These are phyloP conservation scores for Carex pumila DNA, from an alignment of 176 grass and related monocot genomes.

Conservation along the genomic window DNA sequence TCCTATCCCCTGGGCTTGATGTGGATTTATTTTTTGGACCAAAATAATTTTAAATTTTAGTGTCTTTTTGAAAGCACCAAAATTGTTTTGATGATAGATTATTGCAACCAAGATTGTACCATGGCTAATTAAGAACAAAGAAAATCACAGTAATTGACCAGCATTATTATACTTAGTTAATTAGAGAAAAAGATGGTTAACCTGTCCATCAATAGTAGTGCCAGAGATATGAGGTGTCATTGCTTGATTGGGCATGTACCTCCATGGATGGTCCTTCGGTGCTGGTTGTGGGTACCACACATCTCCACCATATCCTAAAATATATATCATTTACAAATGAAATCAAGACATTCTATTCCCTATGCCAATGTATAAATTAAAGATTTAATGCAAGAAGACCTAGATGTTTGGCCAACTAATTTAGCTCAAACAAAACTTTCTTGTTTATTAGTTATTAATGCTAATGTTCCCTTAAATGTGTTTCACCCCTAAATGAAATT, in stretches of 20 bases:
- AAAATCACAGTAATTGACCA: background rate
- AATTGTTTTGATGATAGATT: background rate
- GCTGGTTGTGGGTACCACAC: constrained; percentile 89
- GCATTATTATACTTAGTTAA: background rate
- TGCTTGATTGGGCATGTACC: constrained; percentile 90
- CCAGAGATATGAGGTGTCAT: constrained; percentile 89
- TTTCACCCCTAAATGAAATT: background rate
- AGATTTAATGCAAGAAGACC: background rate
- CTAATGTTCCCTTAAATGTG: background rate
- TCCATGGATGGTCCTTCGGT: constrained; percentile 80
- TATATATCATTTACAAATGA: background rate
- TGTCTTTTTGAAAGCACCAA: background rate
- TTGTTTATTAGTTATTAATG: background rate
- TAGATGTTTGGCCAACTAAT: background rate
- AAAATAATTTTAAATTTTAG: background rate
- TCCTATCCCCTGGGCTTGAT: background rate
- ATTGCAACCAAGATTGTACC: background rate
- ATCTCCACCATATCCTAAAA: constrained; percentile 69
- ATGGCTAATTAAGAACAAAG: background rate
- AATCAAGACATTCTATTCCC: background rate
- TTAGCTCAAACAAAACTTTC: background rate
- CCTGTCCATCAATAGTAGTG: constrained; percentile 84
- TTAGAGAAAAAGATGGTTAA: background rate
- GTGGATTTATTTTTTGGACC: background rate
- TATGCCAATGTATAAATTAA: background rate